Percentiles rank a stretch among this genome's conserved stretches.
Evolutionary conservation across 202 grass and related monocot genomes (phyloP).

Genomic region (Elaeis oleifera): DNA sequence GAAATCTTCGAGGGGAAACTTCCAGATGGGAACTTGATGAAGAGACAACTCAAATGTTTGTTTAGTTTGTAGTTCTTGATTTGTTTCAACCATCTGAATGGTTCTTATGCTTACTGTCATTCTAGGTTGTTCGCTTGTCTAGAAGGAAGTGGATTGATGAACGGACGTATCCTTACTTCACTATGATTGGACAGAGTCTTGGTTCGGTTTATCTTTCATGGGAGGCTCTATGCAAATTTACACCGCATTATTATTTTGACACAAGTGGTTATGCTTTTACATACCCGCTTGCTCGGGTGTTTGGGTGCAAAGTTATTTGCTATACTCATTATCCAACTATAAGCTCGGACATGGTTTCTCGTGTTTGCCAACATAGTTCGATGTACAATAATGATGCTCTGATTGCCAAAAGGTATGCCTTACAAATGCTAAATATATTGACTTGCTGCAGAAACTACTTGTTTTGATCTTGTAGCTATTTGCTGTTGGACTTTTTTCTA

Average conservation of each 20-base stretch:
- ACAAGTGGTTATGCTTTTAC: conserved; percentile 77
- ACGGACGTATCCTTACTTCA: conserved; percentile 68
- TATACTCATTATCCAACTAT: conserved; percentile 97
- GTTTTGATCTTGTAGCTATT: too few relatives aligned
- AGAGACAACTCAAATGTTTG: too few relatives aligned
- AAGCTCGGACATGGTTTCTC: conserved; percentile 88
- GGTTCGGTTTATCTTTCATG: conserved; percentile 87
- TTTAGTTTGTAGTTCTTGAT: too few relatives aligned
- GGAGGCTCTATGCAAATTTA: conserved; percentile 74
- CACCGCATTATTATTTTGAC: conserved; percentile 65
- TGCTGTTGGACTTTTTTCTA: too few relatives aligned
- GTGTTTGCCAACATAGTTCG: conserved; percentile 53
- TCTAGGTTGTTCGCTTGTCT: conserved; percentile 75
- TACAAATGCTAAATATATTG: neutral
- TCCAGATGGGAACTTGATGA: too few relatives aligned
- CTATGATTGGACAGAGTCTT: conserved; percentile 95
- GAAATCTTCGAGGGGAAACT: too few relatives aligned
- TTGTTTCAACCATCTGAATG: neutral
- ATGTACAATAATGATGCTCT: conserved; percentile 88
- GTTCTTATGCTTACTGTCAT: conserved; percentile 2
- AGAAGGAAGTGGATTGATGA: conserved; percentile 95
- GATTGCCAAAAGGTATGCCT: conserved; percentile 65
- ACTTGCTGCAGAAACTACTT: too few relatives aligned
- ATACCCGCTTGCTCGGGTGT: conserved; percentile 58
- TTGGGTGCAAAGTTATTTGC: conserved; percentile 80